A percentile compares a stretch with the other conserved stretches of the same genome.
These are phyloP conservation scores for Rhizopogon vinicolor DNA, from an alignment of 768 basidiomycete genomes.

Conservation along the genomic window DNA sequence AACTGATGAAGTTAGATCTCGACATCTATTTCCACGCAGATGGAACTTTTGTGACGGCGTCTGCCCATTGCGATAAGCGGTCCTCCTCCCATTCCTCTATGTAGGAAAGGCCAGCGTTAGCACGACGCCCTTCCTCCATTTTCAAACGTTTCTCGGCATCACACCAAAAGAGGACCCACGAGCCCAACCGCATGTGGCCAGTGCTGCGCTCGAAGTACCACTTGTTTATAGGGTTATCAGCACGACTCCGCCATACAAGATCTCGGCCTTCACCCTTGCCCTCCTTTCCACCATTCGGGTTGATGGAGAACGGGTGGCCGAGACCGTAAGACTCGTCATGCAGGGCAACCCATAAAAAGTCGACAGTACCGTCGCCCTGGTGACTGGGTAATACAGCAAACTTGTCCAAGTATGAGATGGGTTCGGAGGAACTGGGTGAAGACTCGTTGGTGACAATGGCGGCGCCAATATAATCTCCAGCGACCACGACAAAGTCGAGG, in stretches of 20 bases:
- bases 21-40: slow-evolving; percentile 63
- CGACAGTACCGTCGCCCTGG: slow-evolving; percentile 98
- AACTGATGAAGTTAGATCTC: background rate
- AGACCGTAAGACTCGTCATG: slow-evolving; percentile 98
- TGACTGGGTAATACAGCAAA: slow-evolving; percentile 93
- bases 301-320: slow-evolving; percentile 88
- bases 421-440: slow-evolving; percentile 28
- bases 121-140: slow-evolving; percentile 61
- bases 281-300: slow-evolving; percentile 90
- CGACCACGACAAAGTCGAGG: slow-evolving; percentile 90
- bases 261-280: slow-evolving; percentile 90
- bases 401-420: slow-evolving; percentile 94
- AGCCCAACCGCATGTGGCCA: slow-evolving; percentile 80
- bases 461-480: slow-evolving; percentile 93
- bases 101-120: slow-evolving; percentile 61
- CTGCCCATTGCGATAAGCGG: slow-evolving; percentile 64
- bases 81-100: slow-evolving; percentile 76
- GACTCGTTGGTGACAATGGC: slow-evolving; percentile 82
- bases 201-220: slow-evolving; percentile 98
- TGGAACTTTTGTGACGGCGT: slow-evolving; percentile 64
- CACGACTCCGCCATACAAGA: slow-evolving; percentile 91
- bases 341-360: slow-evolving; percentile 98
- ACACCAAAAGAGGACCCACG: slow-evolving; percentile 98
- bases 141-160: slow-evolving; percentile 87
- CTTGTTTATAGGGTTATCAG: slow-evolving; percentile 95